Conservation (phyloP, 139 green algal species). For the Picochlorum sp. region DNA sequence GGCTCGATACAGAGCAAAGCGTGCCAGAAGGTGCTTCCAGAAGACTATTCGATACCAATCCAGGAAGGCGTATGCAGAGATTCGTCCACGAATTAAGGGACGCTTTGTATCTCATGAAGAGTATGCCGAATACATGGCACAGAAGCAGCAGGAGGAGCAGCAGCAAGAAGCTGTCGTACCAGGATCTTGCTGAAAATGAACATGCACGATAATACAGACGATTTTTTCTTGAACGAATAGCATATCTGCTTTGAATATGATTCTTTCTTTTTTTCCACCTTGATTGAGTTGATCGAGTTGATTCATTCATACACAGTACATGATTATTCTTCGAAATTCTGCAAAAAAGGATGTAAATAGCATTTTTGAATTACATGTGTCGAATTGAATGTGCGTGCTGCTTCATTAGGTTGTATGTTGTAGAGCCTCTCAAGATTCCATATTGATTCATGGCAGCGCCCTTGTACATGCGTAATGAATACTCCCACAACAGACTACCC, state of each 20-base stretch:
- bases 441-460: background rate
- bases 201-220: constrained; percentile 7
- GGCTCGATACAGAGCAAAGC: constrained; percentile 24
- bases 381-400: too few relatives aligned
- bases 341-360: too few relatives aligned
- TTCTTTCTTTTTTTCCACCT: background rate
- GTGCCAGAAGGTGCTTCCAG: constrained; percentile 16
- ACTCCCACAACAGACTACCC: background rate
- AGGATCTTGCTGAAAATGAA: background rate
- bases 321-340: too few relatives aligned
- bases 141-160: background rate
- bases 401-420: background rate
- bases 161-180: background rate
- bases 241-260: constrained; percentile 1
- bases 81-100: constrained; percentile 34
- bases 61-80: constrained; percentile 31
- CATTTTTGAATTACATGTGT: too few relatives aligned
- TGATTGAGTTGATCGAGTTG: background rate
- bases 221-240: constrained; percentile 2
- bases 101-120: constrained; percentile 33
- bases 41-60: constrained; percentile 30
- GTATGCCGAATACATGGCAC: constrained; percentile 18
- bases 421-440: constrained; percentile 12
- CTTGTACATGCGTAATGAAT: background rate
- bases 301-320: background rate